Evolutionary conservation across 495 filamentous ascomycete species (phyloP).

Genomic region (Aspergillus cristatus): DNA sequence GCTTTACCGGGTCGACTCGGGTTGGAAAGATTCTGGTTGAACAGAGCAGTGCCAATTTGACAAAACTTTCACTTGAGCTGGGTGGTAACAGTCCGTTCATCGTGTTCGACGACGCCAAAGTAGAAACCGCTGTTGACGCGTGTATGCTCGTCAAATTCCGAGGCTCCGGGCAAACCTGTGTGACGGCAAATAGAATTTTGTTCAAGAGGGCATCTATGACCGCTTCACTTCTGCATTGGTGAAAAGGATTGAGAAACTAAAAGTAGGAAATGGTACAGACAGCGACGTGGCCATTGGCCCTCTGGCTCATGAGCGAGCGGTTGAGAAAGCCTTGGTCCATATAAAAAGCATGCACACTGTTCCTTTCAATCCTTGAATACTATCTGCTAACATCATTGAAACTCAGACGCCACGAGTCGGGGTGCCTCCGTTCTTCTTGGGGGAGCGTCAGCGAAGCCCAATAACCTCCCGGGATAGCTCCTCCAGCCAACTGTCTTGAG

Average conservation of each 20-base stretch:
- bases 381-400: too few species aligned
- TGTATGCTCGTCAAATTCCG: constrained; percentile 25
- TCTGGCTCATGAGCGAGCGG: constrained; percentile 41
- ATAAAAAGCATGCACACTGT: constrained; percentile 42
- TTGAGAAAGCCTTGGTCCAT: constrained; percentile 45
- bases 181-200: constrained; percentile 6
- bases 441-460: constrained; percentile 55
- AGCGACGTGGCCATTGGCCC: constrained; percentile 46
- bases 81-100: constrained; percentile 61
- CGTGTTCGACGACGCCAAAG: constrained; percentile 55
- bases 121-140: constrained; percentile 42
- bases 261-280: constrained; percentile 45
- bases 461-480: constrained; percentile 40
- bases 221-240: constrained; percentile 36
- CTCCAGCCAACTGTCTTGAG: constrained; percentile 41
- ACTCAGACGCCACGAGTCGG: constrained; percentile 39
- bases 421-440: constrained; percentile 54
- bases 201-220: constrained; percentile 4
- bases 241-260: constrained; percentile 34
- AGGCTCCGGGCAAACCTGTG: constrained; percentile 8
- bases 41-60: constrained; percentile 42
- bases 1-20: constrained; percentile 53
- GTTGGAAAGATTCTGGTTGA: constrained; percentile 43
- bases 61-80: constrained; percentile 56
- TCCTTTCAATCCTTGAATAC: too few species aligned